Evolutionary conservation across 225 moss, liverwort and hornwort species (phyloP), one percentile per base, ranked within the genome.

Genomic region (Sphagnum tenellum): DNA sequence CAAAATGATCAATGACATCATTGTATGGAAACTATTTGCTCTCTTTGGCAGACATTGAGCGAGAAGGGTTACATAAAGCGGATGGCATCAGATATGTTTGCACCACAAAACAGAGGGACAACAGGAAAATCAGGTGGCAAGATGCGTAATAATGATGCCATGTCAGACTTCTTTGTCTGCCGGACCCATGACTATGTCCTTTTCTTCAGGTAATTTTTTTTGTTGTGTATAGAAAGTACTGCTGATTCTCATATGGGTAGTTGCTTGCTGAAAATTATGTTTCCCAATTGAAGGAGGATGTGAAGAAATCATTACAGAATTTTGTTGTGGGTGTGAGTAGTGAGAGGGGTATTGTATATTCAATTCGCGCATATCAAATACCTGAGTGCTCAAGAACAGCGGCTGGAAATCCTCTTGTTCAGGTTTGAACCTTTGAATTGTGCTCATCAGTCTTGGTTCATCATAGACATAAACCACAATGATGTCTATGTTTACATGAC

Each of bases 1-100:
- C 29, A 29, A 29, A 29, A 0, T 29, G 29, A 29, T 29, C 29
- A 29, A 29, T 29, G 29, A 29, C 29, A 1, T 29, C 29, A 29
- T 29, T 29, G 1, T 29, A 29, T 29, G 29, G 29, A 29, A 29
- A 29, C 52, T 2, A 5, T 52, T 48, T 71, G 59, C 2, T 46
- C 56, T 54, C 12, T 10, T 4, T 61, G 54, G 45, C 70, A 93
- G 90, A 96, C 88, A 44, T 79, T 96, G 55, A 96, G 95, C 65
- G 92, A 92, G 75, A 96, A 85, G 69, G 95, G 95, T 6, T 96
- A 96, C 68, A 90, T 96, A 81, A 96, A 96, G 74, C 92, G 95
- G 9, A 92, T 96, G 92, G 86, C 95, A 55, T 82, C 95, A 68
- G 95, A 89, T 69, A 92, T 86, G 46, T 96, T 96, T 50, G 76